phyloP scores from a whole-genome alignment of 78 protist species.

The Cyanophora paradoxa region DNA sequence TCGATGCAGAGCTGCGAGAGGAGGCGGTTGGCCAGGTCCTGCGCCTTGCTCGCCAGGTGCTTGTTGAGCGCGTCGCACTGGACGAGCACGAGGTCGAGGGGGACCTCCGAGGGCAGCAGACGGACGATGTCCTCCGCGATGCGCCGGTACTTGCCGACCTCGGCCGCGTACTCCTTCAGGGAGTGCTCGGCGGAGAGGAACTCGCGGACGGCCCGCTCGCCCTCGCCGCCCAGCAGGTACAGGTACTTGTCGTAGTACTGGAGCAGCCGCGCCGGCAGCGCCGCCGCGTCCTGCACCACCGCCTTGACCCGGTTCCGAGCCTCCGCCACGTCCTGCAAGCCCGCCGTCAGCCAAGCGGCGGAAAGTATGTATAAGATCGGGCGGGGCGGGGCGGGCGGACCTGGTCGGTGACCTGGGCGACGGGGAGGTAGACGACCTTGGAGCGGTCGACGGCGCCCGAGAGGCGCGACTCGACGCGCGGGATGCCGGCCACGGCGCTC shows the following conservation, averaged over 20 bases:
- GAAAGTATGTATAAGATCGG: not conserved
- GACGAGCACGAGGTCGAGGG: not conserved
- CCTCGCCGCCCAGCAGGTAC: conserved; percentile 3
- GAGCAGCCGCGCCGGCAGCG: not conserved
- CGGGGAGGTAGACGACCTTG: too few relatives aligned
- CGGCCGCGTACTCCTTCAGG: not conserved
- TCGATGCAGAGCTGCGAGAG: not conserved
- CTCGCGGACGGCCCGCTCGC: not conserved
- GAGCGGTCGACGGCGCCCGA: not conserved
- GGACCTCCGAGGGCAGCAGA: not conserved
- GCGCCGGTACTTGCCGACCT: not conserved
- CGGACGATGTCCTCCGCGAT: not conserved
- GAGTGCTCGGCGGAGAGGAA: not conserved
- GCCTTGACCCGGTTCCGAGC: not conserved
- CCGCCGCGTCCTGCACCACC: not conserved
- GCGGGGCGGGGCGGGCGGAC: too few relatives aligned
- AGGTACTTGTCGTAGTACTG: not conserved
- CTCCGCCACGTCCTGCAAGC: not conserved
- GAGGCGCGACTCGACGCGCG: not conserved
- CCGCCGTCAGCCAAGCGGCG: conserved; percentile 1
- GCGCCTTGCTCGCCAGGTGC: not conserved
- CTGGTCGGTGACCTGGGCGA: too few relatives aligned
- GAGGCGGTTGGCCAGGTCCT: not conserved
- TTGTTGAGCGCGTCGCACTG: not conserved
- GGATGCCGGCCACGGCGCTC: not conserved